Base-by-base conservation (phyloP, 2,329 filamentous ascomycete genomes). In the Xylaria sp. region DNA sequence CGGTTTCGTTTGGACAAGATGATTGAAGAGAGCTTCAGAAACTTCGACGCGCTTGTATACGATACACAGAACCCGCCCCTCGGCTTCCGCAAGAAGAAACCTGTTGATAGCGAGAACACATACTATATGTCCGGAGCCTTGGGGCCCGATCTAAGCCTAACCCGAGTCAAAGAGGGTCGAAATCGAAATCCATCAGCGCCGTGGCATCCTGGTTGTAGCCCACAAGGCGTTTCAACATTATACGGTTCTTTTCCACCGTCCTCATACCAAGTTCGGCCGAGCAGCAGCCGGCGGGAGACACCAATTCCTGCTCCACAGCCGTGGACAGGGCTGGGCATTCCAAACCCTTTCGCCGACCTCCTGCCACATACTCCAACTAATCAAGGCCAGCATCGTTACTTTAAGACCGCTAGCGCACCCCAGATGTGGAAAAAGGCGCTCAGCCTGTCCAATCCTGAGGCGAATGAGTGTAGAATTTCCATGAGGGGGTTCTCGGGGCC, bases 81-180 rank as follows among this genome's bases (percentile, higher is more conserved):
- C 32, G 39, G 41, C 36, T 28, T 20, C 13, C 6, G 23, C 18
- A 43, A 7, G 20, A 20, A 53, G 23, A 5, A 15, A 30, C 13
- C 39, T 8, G n/a, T 50, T n/a, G 10, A 43, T 30, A 36, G 9
- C 13, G 12, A 9, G 34, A 12, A 45, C 2, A 32, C 10, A 34
- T 68, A 60, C 30, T 45, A 69, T 34, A 73, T 74, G 73, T 71
- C 71, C 43, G 71, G 71, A 34, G 67, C 50, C 36, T 45, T 68
- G 34, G 20, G 32, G 28, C 48, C 13, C n/a, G 13, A 45, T 39
- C 15, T 57, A 8, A 32, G 18, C n/a, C 48, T 32, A 9, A 52
- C 15, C 32, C 9, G 56, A n/a, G 18, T 30, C 48, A 13, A 36
- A 20, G 4, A 12, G 18, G 48, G 3, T 20, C 46, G 36, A 30